Base-by-base conservation (phyloP, 2,329 filamentous ascomycete genomes). In the Spiromastix sp. region DNA sequence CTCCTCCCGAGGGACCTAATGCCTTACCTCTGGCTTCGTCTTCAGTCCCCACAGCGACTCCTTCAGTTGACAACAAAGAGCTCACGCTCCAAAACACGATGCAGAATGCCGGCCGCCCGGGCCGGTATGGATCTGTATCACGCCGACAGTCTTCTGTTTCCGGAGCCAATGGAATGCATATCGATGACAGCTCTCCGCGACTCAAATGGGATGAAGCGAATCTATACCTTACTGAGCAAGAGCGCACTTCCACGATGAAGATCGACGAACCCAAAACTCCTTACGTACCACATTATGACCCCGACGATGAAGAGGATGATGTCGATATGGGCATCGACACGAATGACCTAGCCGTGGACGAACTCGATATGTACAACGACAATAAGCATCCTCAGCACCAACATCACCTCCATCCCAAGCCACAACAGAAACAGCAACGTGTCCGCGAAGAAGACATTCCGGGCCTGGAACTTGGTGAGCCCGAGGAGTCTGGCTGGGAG, bases 161-260 rank as follows among this genome's bases (percentile, higher is more conserved):
- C 42, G 61, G 48, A 39, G 42, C 45, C 32, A 65, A 66, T 37
- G 60, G 68, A 42, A 59, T 66, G 30, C 67, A 72, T 27, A 58
- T 67, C 12, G 72, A 76, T 33, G 71, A 77, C 32, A 70, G 68
- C 38, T 79, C 74, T 39, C 81, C 83, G 43, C 79, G 86, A 43
- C 71, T 98, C 48, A 94, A 95, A 66, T 98, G 91, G 91, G 91
- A 98, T 60, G 91, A 98, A 67, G 91, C 85, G 30, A 98, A 98
- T 56, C 73, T 98, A 20, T 98, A 95, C 63, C 73, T 98, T 35
- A 91, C 91, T 5, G 91, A 98, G 65, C 89, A 96, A 61, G 85
- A 96, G 62, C 87, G 84, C 61, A 85, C 79, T 40, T 81, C 82
- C 42, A 95, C 87, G 40, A 98, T 98, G 91, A 98, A 96, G 71